Evolutionary conservation across 768 basidiomycete genomes (phyloP).

Genomic region (Gymnopilus dilepis): DNA sequence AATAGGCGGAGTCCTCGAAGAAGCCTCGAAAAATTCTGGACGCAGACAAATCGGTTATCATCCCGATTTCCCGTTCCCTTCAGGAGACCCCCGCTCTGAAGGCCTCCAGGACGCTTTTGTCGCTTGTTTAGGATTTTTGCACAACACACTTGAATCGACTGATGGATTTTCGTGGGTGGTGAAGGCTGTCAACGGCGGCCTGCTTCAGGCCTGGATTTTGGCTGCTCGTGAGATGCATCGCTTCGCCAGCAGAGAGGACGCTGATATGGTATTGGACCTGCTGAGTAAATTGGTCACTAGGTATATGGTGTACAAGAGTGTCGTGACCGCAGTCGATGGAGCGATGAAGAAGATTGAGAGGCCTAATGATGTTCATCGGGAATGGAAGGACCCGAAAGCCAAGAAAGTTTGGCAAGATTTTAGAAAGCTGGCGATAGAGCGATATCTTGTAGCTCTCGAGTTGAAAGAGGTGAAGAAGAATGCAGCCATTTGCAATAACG

Average conservation of each 20-base stretch:
- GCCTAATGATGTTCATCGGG: conserved; percentile 17
- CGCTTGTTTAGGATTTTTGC: conserved; percentile 35
- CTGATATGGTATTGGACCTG: conserved; percentile 32
- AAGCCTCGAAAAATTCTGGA: not conserved
- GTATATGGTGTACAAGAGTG: conserved; percentile 45
- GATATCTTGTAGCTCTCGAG: conserved; percentile 28
- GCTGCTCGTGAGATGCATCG: conserved; percentile 31
- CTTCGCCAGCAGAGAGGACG: conserved; percentile 34
- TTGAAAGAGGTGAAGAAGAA: conserved; percentile 34
- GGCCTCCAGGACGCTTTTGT: conserved; percentile 33
- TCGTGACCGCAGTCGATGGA: conserved; percentile 35
- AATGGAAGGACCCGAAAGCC: conserved; percentile 24
- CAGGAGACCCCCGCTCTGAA: not conserved
- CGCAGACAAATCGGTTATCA: conserved; percentile 5
- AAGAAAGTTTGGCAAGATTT: conserved; percentile 33
- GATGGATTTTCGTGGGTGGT: conserved; percentile 44
- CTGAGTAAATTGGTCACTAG: conserved; percentile 34
- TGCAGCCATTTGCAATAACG: conserved; percentile 41
- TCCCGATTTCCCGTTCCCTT: not conserved
- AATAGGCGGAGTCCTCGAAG: conserved; percentile 28
- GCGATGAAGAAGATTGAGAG: conserved; percentile 32
- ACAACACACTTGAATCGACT: conserved; percentile 41
- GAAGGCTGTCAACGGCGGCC: conserved; percentile 37
- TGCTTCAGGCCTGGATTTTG: conserved; percentile 36
- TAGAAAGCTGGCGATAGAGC: conserved; percentile 31